phyloP scores from a whole-genome alignment of 805 yeast species.

The Lipomyces mesembrius region DNA sequence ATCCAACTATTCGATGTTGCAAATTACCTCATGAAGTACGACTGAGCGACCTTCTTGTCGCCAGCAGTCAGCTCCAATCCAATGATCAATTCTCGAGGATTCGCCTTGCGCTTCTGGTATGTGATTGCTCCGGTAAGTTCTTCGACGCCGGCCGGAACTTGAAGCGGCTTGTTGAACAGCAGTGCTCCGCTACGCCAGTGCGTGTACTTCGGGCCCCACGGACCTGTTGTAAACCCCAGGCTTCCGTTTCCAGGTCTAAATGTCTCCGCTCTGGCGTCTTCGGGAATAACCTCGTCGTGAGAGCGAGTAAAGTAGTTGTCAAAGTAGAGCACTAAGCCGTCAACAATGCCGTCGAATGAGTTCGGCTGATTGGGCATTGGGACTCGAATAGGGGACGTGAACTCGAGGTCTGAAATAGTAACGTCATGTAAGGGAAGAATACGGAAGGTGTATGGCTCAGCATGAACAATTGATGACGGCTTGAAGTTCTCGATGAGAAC shows the following conservation, averaged over 20 bases:
- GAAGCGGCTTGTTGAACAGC: conserved; percentile 75
- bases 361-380: conserved; percentile 49
- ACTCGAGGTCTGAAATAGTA: conserved; percentile 69
- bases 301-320: conserved; percentile 72
- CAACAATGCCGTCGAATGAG: conserved; percentile 70
- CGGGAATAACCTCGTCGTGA: conserved; percentile 39
- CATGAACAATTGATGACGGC: conserved; percentile 58
- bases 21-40: conserved; percentile 26
- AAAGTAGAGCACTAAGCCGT: conserved; percentile 85
- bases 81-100: conserved; percentile 82
- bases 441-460: conserved; percentile 65
- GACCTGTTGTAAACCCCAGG: conserved; percentile 77
- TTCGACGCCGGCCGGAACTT: conserved; percentile 68
- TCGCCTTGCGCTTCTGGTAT: conserved; percentile 67
- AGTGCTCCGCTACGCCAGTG: conserved; percentile 93
- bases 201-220: conserved; percentile 73
- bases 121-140: conserved; percentile 63
- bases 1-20: background rate
- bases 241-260: conserved; percentile 33
- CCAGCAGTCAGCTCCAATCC: conserved; percentile 51
- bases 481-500: conserved; percentile 83
- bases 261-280: conserved; percentile 48
- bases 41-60: conserved; percentile 15
- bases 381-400: conserved; percentile 63
- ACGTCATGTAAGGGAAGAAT: conserved; percentile 82